Conservation (phyloP, 805 yeast genomes). For the Wickerhamiella kurtzmanii region DNA sequence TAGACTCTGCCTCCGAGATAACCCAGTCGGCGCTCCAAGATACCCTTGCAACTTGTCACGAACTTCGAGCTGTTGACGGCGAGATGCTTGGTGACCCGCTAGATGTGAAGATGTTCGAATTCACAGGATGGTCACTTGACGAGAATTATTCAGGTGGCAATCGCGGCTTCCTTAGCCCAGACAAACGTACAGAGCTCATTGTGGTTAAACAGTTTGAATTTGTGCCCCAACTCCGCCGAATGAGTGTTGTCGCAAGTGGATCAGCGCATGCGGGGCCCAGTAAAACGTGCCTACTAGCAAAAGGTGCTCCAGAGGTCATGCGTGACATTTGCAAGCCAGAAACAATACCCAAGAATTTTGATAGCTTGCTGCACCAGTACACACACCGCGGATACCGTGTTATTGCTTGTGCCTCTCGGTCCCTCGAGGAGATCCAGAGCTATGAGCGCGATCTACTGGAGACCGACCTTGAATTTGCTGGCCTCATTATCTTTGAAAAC, state of each 20-base stretch:
- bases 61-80: slow-evolving; percentile 63
- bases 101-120: slow-evolving; percentile 86
- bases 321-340: slow-evolving; percentile 57
- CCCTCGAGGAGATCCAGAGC: slow-evolving; percentile 49
- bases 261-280: slow-evolving; percentile 12
- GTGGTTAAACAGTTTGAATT: slow-evolving; percentile 61
- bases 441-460: slow-evolving; percentile 53
- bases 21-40: slow-evolving; percentile 12
- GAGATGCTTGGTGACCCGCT: slow-evolving; percentile 87
- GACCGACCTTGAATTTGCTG: slow-evolving; percentile 54
- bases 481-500: slow-evolving; percentile 87
- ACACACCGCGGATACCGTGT: slow-evolving; percentile 93
- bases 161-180: slow-evolving; percentile 1
- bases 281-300: slow-evolving; percentile 47
- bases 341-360: slow-evolving; percentile 61
- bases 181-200: slow-evolving; percentile 23
- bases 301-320: slow-evolving; percentile 97
- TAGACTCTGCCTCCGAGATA: slow-evolving; percentile 11
- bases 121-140: slow-evolving; percentile 60
- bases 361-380: slow-evolving; percentile 61
- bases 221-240: slow-evolving; percentile 69
- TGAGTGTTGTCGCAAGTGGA: slow-evolving; percentile 64
- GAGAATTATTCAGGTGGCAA: slow-evolving; percentile 36
- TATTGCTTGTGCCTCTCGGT: slow-evolving; percentile 81
- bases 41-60: slow-evolving; percentile 66